A percentile compares a stretch with the other conserved stretches of the same genome.
Evolutionary conservation across 2,329 filamentous ascomycete species (phyloP).

Genomic region (Neoascochyta sp.): DNA sequence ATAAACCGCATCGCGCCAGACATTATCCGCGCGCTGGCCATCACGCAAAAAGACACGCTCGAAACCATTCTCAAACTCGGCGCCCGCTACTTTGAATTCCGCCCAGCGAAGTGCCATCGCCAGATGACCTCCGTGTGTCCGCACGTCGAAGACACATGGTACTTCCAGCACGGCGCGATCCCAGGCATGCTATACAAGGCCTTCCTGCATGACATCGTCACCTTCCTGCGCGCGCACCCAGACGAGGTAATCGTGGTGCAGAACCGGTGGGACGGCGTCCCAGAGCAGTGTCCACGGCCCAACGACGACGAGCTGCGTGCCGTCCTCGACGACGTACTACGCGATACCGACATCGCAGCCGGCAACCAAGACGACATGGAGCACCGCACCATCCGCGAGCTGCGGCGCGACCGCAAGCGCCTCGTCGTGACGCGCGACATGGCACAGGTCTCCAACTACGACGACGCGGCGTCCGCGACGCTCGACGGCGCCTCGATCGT

Average conservation of each 20-base stretch:
- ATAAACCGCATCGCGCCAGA: constrained; percentile 33
- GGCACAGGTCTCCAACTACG: constrained; percentile 31
- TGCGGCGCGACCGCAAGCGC: constrained; percentile 23
- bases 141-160: constrained; percentile 47
- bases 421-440: constrained; percentile 26
- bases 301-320: constrained; percentile 41
- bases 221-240: constrained; percentile 42
- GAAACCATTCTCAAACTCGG: constrained; percentile 46
- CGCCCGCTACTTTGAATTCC: constrained; percentile 52
- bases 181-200: constrained; percentile 49
- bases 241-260: constrained; percentile 51
- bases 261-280: constrained; percentile 50
- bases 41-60: constrained; percentile 51
- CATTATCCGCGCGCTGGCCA: constrained; percentile 49
- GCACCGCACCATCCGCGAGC: constrained; percentile 18
- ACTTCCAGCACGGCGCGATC: constrained; percentile 52
- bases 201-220: constrained; percentile 43
- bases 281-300: constrained; percentile 45
- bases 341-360: constrained; percentile 13
- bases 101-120: constrained; percentile 48
- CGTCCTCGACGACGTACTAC: constrained; percentile 36
- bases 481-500: constrained; percentile 31
- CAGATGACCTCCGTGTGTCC: constrained; percentile 37
- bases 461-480: constrained; percentile 32
- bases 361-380: constrained; percentile 30